Evolutionary conservation across 1,284 basidiomycete genomes (phyloP), one percentile per base, ranked within the genome.

Genomic region (Heterobasidion irregulare): DNA sequence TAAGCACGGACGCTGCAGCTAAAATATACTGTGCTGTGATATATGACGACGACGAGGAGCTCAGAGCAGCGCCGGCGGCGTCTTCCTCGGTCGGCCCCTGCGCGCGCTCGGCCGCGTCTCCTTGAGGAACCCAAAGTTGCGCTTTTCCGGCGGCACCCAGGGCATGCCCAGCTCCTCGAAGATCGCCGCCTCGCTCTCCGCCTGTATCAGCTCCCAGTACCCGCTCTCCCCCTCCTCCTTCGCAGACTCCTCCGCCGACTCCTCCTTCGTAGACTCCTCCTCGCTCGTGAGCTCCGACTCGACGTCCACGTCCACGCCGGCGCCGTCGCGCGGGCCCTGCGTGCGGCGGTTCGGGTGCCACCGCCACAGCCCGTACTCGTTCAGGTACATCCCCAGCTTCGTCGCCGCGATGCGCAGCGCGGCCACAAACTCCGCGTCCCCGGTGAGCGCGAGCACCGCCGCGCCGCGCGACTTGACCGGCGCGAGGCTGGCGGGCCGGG

Each of bases 301-400:
- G n/a, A n/a, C n/a, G n/a, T n/a, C n/a, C n/a, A n/a, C n/a, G n/a
- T n/a, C n/a, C n/a, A n/a, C n/a, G n/a, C n/a, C n/a, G 36, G 44
- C 16, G 41, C 53, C 15, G 46, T 2, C 18, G 51, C 8, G 53
- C 41, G 26, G 53, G 46, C 50, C 56, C 52, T 18, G 47, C 52
- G 1, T 13, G n/a, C 12, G n/a, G n/a, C 19, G 19, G 12, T 12
- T 15, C 47, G 47, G 2, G 12, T 58, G 47, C 58, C 57, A 60
- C 12, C 60, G 61, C 67, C 67, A 69, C 13, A 69, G 60, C n/a
- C 67, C 67, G 47, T 58, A 68, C 50, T 69, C 67, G 51, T 68
- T 64, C 6, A 69, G 58, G 44, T 62, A 59, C 52, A 68, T 57
- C 10, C 61, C 62, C 18, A 56, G 55, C 41, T 56, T 54, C 6